Percentiles rank a stretch among this genome's conserved stretches.
These are phyloP conservation scores for Daedaleopsis nitida DNA, from an alignment of 768 basidiomycete genomes.

Conservation along the genomic window DNA sequence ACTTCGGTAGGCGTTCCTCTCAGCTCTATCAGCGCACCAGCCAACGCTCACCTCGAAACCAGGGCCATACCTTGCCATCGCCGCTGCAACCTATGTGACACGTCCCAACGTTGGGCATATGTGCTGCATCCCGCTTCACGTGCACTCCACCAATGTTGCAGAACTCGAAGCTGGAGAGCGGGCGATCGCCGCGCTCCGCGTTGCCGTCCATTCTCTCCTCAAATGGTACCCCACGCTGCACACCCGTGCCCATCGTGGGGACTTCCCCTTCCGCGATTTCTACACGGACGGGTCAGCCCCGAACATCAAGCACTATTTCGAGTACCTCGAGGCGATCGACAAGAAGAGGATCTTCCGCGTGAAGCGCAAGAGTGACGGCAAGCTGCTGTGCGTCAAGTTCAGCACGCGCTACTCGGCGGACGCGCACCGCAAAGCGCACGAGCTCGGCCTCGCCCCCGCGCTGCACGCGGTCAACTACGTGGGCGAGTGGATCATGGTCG, in stretches of 20 bases:
- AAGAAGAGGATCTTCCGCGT: conserved; percentile 2
- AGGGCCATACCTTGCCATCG: conserved; percentile 4
- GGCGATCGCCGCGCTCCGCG: conserved; percentile 1
- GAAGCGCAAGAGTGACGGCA: background rate
- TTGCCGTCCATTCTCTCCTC: background rate
- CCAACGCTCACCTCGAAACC: background rate
- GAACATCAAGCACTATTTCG: background rate
- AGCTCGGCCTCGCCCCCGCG: conserved; percentile 1
- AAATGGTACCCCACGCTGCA: background rate
- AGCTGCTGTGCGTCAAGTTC: conserved; percentile 4
- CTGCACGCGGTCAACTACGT: conserved; percentile 1
- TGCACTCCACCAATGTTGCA: background rate
- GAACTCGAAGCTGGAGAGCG: background rate
- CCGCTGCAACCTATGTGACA: background rate
- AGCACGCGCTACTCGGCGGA: conserved; percentile 1
- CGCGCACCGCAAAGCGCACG: background rate
- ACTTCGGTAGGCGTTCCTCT: background rate
- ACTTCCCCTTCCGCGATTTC: conserved; percentile 5
- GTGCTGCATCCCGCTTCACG: background rate
- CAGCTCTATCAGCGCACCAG: background rate
- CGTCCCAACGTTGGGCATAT: background rate
- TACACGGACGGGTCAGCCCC: background rate
- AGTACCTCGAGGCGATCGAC: background rate
- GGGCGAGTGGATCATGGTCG: conserved; percentile 10
- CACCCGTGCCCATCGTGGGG: background rate